Evolutionary conservation across 2,329 filamentous ascomycete genomes (phyloP).

Genomic region (Bipolaris sorokiniana): DNA sequence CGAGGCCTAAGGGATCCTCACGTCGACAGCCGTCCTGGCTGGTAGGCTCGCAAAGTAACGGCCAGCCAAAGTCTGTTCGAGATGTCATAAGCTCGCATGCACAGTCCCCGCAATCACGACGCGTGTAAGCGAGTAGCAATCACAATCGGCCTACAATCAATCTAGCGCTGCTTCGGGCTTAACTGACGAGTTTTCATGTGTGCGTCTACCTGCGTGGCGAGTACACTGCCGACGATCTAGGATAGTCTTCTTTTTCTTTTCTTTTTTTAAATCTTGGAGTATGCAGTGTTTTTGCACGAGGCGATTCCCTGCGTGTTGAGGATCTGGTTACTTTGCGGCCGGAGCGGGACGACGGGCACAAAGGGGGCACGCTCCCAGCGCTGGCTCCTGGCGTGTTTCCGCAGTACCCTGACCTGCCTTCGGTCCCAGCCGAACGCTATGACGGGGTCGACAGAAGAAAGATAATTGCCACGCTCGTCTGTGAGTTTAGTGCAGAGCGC

Average conservation of each 20-base stretch:
- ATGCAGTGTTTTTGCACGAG: neutral
- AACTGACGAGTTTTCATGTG: conserved; percentile 6
- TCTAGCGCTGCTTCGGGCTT: conserved; percentile 10
- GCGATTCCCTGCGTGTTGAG: conserved; percentile 14
- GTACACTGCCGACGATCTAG: neutral
- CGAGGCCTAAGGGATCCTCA: conserved; percentile 36
- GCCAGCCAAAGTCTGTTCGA: conserved; percentile 41
- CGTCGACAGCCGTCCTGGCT: conserved; percentile 29
- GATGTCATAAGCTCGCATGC: conserved; percentile 25
- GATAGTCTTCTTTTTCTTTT: neutral
- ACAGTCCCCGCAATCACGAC: conserved; percentile 38
- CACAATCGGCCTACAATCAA: conserved; percentile 13
- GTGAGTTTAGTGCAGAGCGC: conserved; percentile 6
- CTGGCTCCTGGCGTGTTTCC: conserved; percentile 36
- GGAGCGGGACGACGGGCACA: conserved; percentile 41
- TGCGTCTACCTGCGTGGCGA: conserved; percentile 1
- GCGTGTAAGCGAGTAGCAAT: conserved; percentile 38
- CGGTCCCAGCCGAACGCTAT: conserved; percentile 34
- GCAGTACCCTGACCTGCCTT: conserved; percentile 32
- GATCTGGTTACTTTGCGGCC: conserved; percentile 36
- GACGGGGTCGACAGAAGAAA: conserved; percentile 13
- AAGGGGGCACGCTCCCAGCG: conserved; percentile 41
- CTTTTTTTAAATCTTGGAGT: neutral
- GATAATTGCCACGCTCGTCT: conserved; percentile 7
- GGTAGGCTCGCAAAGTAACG: conserved; percentile 33